Base-by-base conservation (phyloP, 139 green algal species). In the Volvox reticuliferus region DNA sequence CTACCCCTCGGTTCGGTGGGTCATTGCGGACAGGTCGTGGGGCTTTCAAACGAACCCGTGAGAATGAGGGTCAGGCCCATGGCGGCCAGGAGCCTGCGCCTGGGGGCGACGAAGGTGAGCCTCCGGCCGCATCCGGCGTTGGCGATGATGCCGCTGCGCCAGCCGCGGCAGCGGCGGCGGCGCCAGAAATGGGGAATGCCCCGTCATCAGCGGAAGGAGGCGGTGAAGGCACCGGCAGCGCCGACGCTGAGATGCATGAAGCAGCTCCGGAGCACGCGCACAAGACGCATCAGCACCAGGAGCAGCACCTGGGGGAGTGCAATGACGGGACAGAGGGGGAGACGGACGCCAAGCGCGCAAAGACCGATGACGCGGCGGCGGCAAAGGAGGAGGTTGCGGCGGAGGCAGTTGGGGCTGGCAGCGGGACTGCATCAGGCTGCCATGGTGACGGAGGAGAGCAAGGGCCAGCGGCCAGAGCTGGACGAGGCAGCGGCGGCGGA, bases 301-400 rank as follows among this genome's bases (percentile, higher is more conserved):
- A 79, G 71, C 28, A 12, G 28, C 71, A 55, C 17, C 13, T 36
- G n/a, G 76, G 24, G 0, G 81, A 76, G 17, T 26, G n/a, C 9
- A 55, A 87, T 21, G 81, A 28, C 65, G 65, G 65, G 2, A 12
- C 28, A 0, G 61, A 30, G 0, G 82, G 21, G 2, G 82, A 61
- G 82, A 62, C 82, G 33, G 33, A 26, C 13, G 82, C 82, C 1
- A 88, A 88, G 82, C 63, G 82, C 16, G 14, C 16, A 12, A 88
- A 65, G 65, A 33, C 6, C 0, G 82, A 88, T 22, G 20, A 35
- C 17, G 18, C 76, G 32, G 33, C 32, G 35, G 78, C 19, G 3
- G 78, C 78, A 30, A 35, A 21, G 78, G 78, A 9, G 36, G 78
- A 24, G 78, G 78, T 44, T 35, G 78, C 13, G 75, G 78, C 36